These are phyloP conservation scores for Nidula niveotomentosa DNA, from an alignment of 1,284 basidiomycete species.

Conservation along the genomic window DNA sequence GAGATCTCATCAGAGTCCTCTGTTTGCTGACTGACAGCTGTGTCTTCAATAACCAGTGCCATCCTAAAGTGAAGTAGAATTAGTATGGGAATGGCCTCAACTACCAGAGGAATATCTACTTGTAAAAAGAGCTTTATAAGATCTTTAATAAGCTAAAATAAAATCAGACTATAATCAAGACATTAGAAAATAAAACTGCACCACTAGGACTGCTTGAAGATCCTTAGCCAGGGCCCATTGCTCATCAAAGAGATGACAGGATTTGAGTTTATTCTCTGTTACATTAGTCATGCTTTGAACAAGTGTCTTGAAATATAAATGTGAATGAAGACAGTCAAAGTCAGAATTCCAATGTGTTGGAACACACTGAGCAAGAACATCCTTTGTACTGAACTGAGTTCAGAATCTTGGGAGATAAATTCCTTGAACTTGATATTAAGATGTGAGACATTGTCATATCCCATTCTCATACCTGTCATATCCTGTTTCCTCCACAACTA, in stretches of 20 bases:
- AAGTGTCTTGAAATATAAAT: neutral
- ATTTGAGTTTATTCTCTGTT: neutral
- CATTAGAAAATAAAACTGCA: too few relatives aligned
- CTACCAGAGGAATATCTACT: slow-evolving; percentile 4
- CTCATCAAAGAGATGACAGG: neutral
- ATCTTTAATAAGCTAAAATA: slow-evolving; percentile 4
- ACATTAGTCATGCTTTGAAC: neutral
- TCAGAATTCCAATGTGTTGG: neutral
- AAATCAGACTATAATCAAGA: neutral
- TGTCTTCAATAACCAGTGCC: too few relatives aligned
- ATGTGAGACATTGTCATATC: too few relatives aligned
- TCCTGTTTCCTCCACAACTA: too few relatives aligned
- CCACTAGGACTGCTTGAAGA: neutral
- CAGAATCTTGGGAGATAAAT: too few relatives aligned
- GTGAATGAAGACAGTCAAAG: neutral
- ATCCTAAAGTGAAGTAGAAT: slow-evolving; percentile 1
- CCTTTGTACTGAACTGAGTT: too few relatives aligned
- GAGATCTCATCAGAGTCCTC: too few relatives aligned
- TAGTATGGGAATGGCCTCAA: slow-evolving; percentile 14
- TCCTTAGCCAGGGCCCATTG: neutral
- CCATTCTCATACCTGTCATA: too few relatives aligned
- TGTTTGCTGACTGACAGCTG: too few relatives aligned
- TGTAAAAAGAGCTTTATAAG: slow-evolving; percentile 4
- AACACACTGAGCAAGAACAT: neutral
- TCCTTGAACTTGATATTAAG: too few relatives aligned